Base-by-base conservation (phyloP, 441 rosid species). In the Biscutella auriculata region DNA sequence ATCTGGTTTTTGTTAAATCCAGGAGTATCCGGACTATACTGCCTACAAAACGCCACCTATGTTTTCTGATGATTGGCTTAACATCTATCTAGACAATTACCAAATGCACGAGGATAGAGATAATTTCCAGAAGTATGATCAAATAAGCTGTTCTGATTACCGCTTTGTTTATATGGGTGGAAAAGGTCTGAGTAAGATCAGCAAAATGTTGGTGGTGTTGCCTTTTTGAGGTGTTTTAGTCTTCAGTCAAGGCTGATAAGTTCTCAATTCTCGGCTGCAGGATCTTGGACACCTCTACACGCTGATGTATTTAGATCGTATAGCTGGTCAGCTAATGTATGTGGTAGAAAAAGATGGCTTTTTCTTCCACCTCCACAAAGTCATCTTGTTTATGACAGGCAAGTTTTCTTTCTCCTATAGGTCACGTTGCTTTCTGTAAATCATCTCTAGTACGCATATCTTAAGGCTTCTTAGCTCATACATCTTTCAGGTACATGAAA, bases 281-380 rank as follows among this genome's bases (percentile, higher is more conserved):
- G 97, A 67, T 84, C 99, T 56, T 89, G 97, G 97, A 93, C 96
- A 23, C 93, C 97, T 63, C 84, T 93, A 63, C 97, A 93, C 45
- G 96, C 96, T 57, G 97, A 93, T 78, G 98, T 93, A 57, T 87
- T 89, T 79, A 77, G 96, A 75, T 89, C 99, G 33, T 89, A 79
- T 64, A 93, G 95, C 54, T 89, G 96, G 97, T 89, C 99, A 48
- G 93, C 97, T 6, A 93, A 89, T 34, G 93, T 85, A 5, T 89
- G 97, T 37, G 97, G 99, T 66, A 83, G 59, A 81, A 93, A 93
- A 71, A 79, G 65, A 66, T 93, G 96, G 97, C 70, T 83, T 64
- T 83, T 89, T 56, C 79, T 87, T 54, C 69, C 95, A 57, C 91
- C 93, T 53, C 40, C 75, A 26, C 97, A 93, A 57, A 44, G 66